phyloP scores from a whole-genome alignment of 495 filamentous ascomycete genomes.

The Achaetomiella virescens region DNA sequence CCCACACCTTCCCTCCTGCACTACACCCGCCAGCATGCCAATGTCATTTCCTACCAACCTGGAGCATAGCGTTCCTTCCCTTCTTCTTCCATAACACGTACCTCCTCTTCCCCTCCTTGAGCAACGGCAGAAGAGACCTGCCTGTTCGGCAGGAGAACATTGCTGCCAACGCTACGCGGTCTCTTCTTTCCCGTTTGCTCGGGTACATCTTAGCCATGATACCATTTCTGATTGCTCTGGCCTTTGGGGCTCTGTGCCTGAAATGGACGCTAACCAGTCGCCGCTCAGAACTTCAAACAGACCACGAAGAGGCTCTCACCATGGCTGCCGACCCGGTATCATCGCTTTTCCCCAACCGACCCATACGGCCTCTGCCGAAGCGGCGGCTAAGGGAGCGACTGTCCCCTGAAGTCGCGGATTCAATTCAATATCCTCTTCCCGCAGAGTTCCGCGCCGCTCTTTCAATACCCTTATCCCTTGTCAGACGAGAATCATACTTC shows the following conservation, averaged over 20 bases:
- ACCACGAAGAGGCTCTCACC: slow-evolving; percentile 21
- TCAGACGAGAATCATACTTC: slow-evolving; percentile 30
- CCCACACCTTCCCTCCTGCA: neutral
- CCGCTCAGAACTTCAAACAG: slow-evolving; percentile 12
- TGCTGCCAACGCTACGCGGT: neutral
- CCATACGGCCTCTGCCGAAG: slow-evolving; percentile 90
- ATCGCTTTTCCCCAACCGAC: slow-evolving; percentile 73
- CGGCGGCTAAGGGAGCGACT: slow-evolving; percentile 78
- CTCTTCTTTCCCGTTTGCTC: neutral
- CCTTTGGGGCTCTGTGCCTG: neutral
- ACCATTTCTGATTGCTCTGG: neutral
- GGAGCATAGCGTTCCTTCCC: neutral
- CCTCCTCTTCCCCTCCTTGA: neutral
- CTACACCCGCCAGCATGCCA: neutral
- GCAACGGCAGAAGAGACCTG: neutral
- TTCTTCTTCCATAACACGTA: neutral
- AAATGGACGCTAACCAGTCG: slow-evolving; percentile 16
- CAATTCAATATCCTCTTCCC: slow-evolving; percentile 75
- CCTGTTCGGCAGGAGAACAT: neutral
- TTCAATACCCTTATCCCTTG: slow-evolving; percentile 62
- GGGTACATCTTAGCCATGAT: neutral
- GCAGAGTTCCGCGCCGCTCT: slow-evolving; percentile 59
- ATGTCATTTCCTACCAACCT: too few relatives aligned
- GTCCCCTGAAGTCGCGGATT: slow-evolving; percentile 73
- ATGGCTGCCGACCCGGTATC: slow-evolving; percentile 71